phyloP scores from a whole-genome alignment of 306 rosid species.

The Arachis stenosperma region DNA sequence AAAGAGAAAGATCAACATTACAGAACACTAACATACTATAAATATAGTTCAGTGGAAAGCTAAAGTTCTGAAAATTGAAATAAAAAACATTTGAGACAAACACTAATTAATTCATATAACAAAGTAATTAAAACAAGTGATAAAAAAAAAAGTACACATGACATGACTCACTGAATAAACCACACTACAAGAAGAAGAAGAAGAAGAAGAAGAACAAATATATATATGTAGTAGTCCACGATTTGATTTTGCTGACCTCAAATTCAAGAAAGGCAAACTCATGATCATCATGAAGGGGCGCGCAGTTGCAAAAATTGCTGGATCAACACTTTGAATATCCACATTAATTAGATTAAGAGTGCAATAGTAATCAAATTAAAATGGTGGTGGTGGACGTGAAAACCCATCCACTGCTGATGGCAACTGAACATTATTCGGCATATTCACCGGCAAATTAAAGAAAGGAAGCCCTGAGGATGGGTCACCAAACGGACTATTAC shows the following conservation, averaged over 20 bases:
- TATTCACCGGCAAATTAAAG: constrained; percentile 75
- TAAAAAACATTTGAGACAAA: constrained; percentile 31
- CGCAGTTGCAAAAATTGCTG: neutral
- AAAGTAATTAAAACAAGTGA: constrained; percentile 7
- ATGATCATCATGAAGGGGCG: no score
- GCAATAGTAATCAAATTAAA: constrained; percentile 24
- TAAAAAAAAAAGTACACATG: neutral
- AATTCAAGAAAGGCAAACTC: neutral
- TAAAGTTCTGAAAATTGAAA: constrained; percentile 19
- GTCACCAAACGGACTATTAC: constrained; percentile 53
- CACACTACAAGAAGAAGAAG: neutral
- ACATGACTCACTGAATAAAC: neutral
- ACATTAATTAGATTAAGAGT: constrained; percentile 14
- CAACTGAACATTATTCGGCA: constrained; percentile 74
- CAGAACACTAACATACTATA: no score
- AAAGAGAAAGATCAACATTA: no score
- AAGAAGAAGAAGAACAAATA: neutral
- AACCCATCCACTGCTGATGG: constrained; percentile 52
- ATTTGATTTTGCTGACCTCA: constrained; percentile 60
- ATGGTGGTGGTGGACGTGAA: constrained; percentile 40
- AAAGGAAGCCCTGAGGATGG: constrained; percentile 77
- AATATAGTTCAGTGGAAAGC: neutral
- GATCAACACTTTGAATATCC: neutral
- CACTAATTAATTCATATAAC: no score
- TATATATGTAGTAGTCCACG: constrained; percentile 25